Evolutionary conservation across 805 yeast genomes (phyloP), one percentile per base, ranked within the genome.

Genomic region (Candida broadrunensis): DNA sequence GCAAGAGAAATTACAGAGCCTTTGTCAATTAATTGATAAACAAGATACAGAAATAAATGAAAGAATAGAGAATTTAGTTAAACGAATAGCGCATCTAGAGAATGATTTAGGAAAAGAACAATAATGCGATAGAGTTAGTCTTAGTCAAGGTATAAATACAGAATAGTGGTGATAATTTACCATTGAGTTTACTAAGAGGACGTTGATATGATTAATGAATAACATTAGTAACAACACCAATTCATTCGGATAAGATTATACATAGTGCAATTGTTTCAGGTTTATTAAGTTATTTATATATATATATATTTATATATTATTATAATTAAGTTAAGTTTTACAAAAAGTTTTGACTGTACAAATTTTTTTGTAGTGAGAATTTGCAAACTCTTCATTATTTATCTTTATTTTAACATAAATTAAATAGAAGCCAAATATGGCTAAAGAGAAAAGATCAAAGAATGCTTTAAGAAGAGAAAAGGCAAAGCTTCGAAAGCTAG

Each of bases 401-500:
- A 8, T 30, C n/a, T 30, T 16, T 30, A 7, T 16, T 30, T 30
- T 14, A 8, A 30, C 33, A 30, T 9, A 8, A 14, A 33, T n/a
- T 33, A n/a, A 20, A 17, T 17, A n/a, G n/a, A n/a, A n/a, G 30
- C 39, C 13, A 32, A n/a, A 4, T 23, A 55, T 56, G 62, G 56
- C 47, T 14, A 53, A 47, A 36, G 43, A 39, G 15, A 71, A 66
- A 45, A 64, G 77, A 45, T 62, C 77, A 7, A 78, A 77, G 61
- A 78, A 78, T 54, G 82, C 77, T 54, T 51, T 75, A 18, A 58
- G 84, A 41, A 58, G 84, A 42, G 81, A 72, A 43, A 55, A 63
- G 39, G 66, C 63, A 14, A 71, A 71, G 51, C 61, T 53, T 37
- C 47, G 70, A 49, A 70, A 67, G 52, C 43, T 51, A 19, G 60